These are phyloP conservation scores for Lichtheimia hyalospora DNA, from an alignment of 371 early-diverging fungal species.

Conservation along the genomic window DNA sequence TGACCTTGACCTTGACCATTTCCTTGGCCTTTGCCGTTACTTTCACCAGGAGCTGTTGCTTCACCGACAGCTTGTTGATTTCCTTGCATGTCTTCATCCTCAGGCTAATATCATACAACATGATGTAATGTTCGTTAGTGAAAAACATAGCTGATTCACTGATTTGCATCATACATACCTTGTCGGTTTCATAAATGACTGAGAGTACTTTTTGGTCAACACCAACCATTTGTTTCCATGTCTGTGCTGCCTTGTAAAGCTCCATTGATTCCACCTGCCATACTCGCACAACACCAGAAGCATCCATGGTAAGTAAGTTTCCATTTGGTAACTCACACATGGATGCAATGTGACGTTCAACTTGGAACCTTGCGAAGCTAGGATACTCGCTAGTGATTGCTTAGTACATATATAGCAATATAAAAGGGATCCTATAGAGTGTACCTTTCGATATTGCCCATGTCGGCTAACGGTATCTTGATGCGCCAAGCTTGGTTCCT, in stretches of 20 bases:
- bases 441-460: conserved; percentile 32
- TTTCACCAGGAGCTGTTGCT: conserved; percentile 31
- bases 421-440: background rate
- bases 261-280: conserved; percentile 68
- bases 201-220: conserved; percentile 63
- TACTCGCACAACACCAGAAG: conserved; percentile 62
- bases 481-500: conserved; percentile 62
- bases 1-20: conserved; percentile 31
- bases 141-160: background rate
- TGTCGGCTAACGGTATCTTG: conserved; percentile 60
- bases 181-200: conserved; percentile 64
- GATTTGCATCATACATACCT: conserved; percentile 21
- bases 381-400: conserved; percentile 26
- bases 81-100: background rate
- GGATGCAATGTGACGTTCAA: conserved; percentile 53
- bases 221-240: conserved; percentile 79
- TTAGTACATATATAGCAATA: conserved; percentile 1
- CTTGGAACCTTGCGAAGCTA: conserved; percentile 49
- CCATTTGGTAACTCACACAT: conserved; percentile 71
- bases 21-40: conserved; percentile 26
- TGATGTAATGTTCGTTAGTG: background rate
- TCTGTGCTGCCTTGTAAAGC: conserved; percentile 59
- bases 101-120: background rate
- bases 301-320: conserved; percentile 66
- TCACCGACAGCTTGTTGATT: conserved; percentile 28